Conservation (phyloP, 2,329 filamentous ascomycete genomes). For the Trichophyton schoenleinii region DNA sequence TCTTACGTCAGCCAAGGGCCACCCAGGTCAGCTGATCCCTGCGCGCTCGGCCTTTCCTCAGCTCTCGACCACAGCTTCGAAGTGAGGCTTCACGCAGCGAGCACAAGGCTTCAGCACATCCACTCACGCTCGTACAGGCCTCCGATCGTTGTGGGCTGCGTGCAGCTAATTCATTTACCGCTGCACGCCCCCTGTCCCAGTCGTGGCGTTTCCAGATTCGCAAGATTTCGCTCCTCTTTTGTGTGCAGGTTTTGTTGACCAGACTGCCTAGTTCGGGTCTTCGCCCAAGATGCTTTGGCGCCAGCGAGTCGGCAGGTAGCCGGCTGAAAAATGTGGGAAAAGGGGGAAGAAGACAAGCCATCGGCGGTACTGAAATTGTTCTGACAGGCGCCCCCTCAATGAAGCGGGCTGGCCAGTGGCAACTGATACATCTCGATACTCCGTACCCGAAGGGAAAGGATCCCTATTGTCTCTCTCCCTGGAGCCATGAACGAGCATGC, state of each 20-base stretch:
- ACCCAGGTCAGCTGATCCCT: background rate
- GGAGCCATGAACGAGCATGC: background rate
- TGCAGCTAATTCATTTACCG: background rate
- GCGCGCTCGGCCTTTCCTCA: background rate
- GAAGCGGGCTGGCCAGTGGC: background rate
- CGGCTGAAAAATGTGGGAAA: background rate
- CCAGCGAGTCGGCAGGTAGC: background rate
- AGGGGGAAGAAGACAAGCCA: background rate
- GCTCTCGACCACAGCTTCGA: slow-evolving; percentile 2
- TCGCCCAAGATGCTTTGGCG: background rate
- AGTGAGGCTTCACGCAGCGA: background rate
- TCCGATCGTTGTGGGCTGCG: background rate
- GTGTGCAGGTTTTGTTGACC: background rate
- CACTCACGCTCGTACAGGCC: slow-evolving; percentile 2
- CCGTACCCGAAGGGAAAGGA: background rate
- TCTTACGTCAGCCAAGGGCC: background rate
- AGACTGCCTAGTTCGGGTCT: background rate
- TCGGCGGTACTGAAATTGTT: background rate
- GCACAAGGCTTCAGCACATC: slow-evolving; percentile 1
- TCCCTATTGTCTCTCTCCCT: background rate
- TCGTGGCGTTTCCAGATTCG: slow-evolving; percentile 1
- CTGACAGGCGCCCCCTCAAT: background rate
- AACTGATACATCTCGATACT: background rate
- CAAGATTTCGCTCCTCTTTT: background rate
- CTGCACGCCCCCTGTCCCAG: background rate